Percentiles rank a stretch among this genome's conserved stretches.
phyloP scores from a whole-genome alignment of 2,329 filamentous ascomycete species.

The Fusarium humuli region DNA sequence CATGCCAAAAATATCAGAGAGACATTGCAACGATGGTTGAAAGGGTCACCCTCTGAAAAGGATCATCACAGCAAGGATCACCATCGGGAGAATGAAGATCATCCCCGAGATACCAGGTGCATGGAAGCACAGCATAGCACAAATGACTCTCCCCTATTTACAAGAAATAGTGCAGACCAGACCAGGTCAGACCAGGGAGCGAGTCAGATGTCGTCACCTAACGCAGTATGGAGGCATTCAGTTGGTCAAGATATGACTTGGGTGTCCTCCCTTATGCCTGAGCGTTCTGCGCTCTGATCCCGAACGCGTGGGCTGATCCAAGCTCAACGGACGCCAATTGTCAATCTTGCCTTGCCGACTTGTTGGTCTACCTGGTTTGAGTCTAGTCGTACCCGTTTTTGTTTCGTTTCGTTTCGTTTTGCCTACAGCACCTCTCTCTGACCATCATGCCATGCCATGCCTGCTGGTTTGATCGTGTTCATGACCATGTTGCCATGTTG shows the following conservation, averaged over 20 bases:
- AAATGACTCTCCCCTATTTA: background rate
- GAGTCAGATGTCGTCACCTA: constrained; percentile 30
- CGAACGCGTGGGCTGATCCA: constrained; percentile 32
- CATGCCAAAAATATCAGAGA: background rate
- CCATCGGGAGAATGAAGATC: background rate
- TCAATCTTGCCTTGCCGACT: constrained; percentile 8
- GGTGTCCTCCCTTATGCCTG: constrained; percentile 12
- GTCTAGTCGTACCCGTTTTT: constrained; percentile 33
- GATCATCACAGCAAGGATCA: background rate
- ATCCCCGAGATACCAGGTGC: background rate
- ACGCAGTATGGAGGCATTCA: background rate
- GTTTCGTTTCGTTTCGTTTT: constrained; percentile 40
- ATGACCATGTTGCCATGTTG: constrained; percentile 4
- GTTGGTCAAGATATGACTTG: constrained; percentile 12
- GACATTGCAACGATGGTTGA: background rate
- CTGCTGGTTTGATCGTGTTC: constrained; percentile 14
- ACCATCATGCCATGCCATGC: background rate
- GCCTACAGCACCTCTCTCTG: background rate
- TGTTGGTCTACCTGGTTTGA: background rate
- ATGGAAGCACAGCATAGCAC: background rate
- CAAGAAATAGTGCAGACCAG: background rate
- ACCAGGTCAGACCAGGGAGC: background rate
- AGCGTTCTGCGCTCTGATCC: constrained; percentile 31
- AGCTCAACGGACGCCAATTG: constrained; percentile 25
- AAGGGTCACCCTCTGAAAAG: background rate